Base-by-base conservation (phyloP, 257 asterid species). In the Solanum megistacrolobum region DNA sequence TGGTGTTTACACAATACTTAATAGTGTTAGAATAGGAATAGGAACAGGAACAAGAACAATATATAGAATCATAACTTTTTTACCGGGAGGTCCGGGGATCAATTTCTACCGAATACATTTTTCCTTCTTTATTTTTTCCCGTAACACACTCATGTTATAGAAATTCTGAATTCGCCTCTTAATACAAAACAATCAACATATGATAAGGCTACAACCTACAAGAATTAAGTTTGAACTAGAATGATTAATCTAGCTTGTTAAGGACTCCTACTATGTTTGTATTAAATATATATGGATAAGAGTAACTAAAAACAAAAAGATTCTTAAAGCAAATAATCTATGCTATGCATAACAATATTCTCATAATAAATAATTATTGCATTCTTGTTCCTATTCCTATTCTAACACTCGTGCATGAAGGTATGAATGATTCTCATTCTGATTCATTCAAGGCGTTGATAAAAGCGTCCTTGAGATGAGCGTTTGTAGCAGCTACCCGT, bases 401-500 rank as follows among this genome's bases (percentile, higher is more conserved):
- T 29, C 31, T 2, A 29, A 29, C 31, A 29, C 31, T 29, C 31
- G 31, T 29, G 31, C 31, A 14, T 16, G 62, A 52, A 52, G 9
- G 62, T 52, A 52, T 16, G 20, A 66, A 41, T 10, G 21, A 68
- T 87, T 88, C 88, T 94, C 93, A 95, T 84, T 93, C 93, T 16
- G 93, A 73, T 86, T 91, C 90, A 86, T 88, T 91, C 91, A 94
- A 88, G 82, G 94, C 98, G 90, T 92, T 94, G 82, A 93, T 87
- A 75, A 95, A 94, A 38, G 92, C 95, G 9, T 92, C 93, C 93
- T 94, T 95, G 73, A 96, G 90, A 66, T 89, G 91, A 74, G 95
- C 90, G 86, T 94, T 95, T 5, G 97, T 90, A 84, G 98, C 98
- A 85, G 99, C 99, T 74, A 95, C 84, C 32, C 97, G 91, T 90